Percentiles rank a stretch among this genome's conserved stretches.
Conservation (phyloP, 2,329 filamentous ascomycete genomes). For the Exophiala sp. region DNA sequence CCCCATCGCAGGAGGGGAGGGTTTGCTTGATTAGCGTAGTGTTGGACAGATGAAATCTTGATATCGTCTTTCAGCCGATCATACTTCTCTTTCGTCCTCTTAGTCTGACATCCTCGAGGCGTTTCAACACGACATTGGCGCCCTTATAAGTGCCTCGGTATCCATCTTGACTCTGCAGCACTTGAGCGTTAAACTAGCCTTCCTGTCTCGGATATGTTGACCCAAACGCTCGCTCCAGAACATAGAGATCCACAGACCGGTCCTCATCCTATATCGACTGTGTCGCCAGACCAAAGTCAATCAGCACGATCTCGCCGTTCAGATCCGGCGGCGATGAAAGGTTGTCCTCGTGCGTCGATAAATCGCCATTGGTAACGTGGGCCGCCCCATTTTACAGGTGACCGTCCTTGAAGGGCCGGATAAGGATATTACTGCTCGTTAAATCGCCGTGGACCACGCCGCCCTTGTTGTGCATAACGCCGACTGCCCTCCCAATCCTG, state of each 20-base stretch:
- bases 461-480: slow-evolving; percentile 74
- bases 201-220: slow-evolving; percentile 91
- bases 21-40: slow-evolving; percentile 21
- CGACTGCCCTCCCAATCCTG: slow-evolving; percentile 68
- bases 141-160: slow-evolving; percentile 76
- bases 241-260: slow-evolving; percentile 91
- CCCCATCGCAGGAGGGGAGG: background rate
- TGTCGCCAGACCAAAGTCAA: slow-evolving; percentile 88
- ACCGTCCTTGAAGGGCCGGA: slow-evolving; percentile 47
- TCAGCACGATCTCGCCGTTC: slow-evolving; percentile 77
- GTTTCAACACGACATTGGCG: slow-evolving; percentile 69
- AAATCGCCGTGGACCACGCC: slow-evolving; percentile 92
- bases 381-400: slow-evolving; percentile 23
- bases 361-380: slow-evolving; percentile 18
- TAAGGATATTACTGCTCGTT: slow-evolving; percentile 96
- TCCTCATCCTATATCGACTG: slow-evolving; percentile 85
- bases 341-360: background rate
- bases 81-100: slow-evolving; percentile 95
- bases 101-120: slow-evolving; percentile 87
- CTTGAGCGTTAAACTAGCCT: slow-evolving; percentile 62
- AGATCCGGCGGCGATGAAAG: slow-evolving; percentile 33
- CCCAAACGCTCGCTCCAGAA: slow-evolving; percentile 88
- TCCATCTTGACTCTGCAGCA: slow-evolving; percentile 56
- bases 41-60: slow-evolving; percentile 10
- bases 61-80: slow-evolving; percentile 63